These are phyloP conservation scores for Trypethelium eluteriae DNA, from an alignment of 495 filamentous ascomycete species.

Conservation along the genomic window DNA sequence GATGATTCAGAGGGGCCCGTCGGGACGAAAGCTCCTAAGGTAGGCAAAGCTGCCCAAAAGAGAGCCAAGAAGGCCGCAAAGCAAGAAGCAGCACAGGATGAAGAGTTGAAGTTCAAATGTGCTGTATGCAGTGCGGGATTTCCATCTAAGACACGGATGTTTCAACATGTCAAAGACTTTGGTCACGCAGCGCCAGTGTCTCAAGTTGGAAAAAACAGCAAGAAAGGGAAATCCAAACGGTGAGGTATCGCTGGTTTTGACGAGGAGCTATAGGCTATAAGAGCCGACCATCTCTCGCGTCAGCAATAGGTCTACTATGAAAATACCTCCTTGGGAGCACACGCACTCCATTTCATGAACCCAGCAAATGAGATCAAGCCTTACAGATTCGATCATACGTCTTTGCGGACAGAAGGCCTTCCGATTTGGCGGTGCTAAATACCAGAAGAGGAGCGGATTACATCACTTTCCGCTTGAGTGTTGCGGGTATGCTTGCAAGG, in stretches of 20 bases:
- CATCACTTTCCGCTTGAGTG: too few relatives aligned
- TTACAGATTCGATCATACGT: too few relatives aligned
- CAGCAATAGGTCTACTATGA: not conserved
- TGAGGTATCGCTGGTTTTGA: not conserved
- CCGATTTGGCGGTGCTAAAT: too few relatives aligned
- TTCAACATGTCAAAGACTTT: slow-evolving; percentile 61
- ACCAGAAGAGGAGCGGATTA: too few relatives aligned
- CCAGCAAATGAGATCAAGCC: too few relatives aligned
- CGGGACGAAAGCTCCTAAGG: slow-evolving; percentile 37
- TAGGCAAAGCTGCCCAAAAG: slow-evolving; percentile 85
- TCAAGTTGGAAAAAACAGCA: slow-evolving; percentile 6
- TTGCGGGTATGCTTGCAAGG: too few relatives aligned
- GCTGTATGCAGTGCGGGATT: slow-evolving; percentile 54
- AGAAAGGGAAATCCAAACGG: slow-evolving; percentile 7
- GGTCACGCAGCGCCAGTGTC: slow-evolving; percentile 50
- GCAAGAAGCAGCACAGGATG: slow-evolving; percentile 37
- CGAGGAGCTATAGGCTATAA: not conserved
- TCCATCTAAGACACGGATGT: slow-evolving; percentile 60
- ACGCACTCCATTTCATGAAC: too few relatives aligned
- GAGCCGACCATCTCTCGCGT: too few relatives aligned
- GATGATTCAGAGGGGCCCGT: not conserved
- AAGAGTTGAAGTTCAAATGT: slow-evolving; percentile 47
- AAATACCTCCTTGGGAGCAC: too few relatives aligned
- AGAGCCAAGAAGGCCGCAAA: slow-evolving; percentile 72
- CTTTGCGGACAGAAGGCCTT: too few relatives aligned